A percentile compares a stretch with the other conserved stretches of the same genome.
Evolutionary conservation across 768 basidiomycete genomes (phyloP).

Genomic region (Gloeostereum incarnatum): DNA sequence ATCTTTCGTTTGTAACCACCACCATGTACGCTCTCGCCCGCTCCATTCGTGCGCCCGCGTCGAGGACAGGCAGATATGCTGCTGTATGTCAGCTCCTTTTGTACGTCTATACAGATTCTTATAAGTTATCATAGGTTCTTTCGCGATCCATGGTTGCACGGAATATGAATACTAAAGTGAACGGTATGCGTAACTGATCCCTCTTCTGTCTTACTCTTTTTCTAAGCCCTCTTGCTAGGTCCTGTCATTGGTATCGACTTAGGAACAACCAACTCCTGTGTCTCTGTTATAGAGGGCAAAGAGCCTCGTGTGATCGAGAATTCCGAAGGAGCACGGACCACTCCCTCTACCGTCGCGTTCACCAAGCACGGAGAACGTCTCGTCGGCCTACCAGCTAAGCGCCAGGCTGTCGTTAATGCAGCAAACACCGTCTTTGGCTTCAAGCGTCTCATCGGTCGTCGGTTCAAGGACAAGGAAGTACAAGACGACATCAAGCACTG

Average conservation of each 20-base stretch:
- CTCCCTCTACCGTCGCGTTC: slow-evolving; percentile 97
- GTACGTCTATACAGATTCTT: slow-evolving; percentile 6
- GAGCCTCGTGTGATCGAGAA: slow-evolving; percentile 94
- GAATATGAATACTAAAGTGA: slow-evolving; percentile 91
- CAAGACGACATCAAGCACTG: slow-evolving; percentile 84
- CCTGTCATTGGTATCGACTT: slow-evolving; percentile 96
- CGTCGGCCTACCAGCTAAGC: slow-evolving; percentile 93
- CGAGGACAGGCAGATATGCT: slow-evolving; percentile 57
- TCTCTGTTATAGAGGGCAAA: slow-evolving; percentile 94
- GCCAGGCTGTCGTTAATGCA: slow-evolving; percentile 94
- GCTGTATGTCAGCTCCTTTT: slow-evolving; percentile 22
- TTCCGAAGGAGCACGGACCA: slow-evolving; percentile 94
- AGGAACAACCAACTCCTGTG: slow-evolving; percentile 89
- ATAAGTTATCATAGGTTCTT: slow-evolving; percentile 39
- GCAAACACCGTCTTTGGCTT: slow-evolving; percentile 93
- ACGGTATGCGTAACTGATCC: slow-evolving; percentile 39
- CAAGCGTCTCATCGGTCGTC: slow-evolving; percentile 91
- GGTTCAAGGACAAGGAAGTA: slow-evolving; percentile 90
- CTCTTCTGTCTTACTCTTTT: slow-evolving; percentile 1
- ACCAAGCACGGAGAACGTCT: slow-evolving; percentile 97
- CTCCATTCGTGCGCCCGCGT: slow-evolving; percentile 48
- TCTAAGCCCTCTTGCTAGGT: too few species aligned
- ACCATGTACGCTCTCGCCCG: slow-evolving; percentile 69
- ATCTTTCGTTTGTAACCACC: too few species aligned
- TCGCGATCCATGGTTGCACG: slow-evolving; percentile 73